These are phyloP conservation scores for Salvia hispanica DNA, from an alignment of 257 asterid species.

Conservation along the genomic window DNA sequence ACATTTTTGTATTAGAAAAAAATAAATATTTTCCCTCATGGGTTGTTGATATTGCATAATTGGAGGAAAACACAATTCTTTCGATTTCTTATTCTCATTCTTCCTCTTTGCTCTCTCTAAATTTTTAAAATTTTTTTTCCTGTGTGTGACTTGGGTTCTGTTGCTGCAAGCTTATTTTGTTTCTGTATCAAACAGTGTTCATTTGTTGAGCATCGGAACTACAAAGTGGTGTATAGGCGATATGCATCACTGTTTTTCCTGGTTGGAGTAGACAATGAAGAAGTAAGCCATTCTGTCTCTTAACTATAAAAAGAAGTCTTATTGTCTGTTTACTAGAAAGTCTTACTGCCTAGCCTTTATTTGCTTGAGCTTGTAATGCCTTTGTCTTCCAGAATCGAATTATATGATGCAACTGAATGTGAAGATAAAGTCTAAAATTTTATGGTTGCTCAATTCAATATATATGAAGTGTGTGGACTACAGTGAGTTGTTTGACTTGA, in stretches of 20 bases:
- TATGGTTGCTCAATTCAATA: neutral
- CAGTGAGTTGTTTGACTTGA: neutral
- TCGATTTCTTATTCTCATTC: neutral
- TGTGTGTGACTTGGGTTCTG: neutral
- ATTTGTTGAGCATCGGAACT: conserved; percentile 93
- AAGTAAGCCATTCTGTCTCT: conserved; percentile 55
- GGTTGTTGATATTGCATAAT: neutral
- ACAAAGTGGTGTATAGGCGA: conserved; percentile 86
- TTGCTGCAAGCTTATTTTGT: conserved; percentile 19
- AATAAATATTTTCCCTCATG: neutral
- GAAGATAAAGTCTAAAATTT: neutral
- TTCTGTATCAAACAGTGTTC: conserved; percentile 70
- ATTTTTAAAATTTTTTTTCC: neutral
- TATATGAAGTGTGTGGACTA: no score
- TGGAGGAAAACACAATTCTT: conserved; percentile 11
- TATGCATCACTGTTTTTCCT: conserved; percentile 91
- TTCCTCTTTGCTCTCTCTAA: neutral
- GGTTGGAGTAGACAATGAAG: conserved; percentile 98
- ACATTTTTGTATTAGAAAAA: neutral
- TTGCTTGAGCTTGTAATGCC: conserved; percentile 17
- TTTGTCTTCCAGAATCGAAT: conserved; percentile 14
- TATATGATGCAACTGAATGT: neutral
- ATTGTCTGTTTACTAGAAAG: conserved; percentile 4
- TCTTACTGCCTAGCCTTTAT: neutral
- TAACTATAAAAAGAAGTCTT: conserved; percentile 34